Conservation (phyloP, 768 basidiomycete species). For the Podaxis mareebaensis region DNA sequence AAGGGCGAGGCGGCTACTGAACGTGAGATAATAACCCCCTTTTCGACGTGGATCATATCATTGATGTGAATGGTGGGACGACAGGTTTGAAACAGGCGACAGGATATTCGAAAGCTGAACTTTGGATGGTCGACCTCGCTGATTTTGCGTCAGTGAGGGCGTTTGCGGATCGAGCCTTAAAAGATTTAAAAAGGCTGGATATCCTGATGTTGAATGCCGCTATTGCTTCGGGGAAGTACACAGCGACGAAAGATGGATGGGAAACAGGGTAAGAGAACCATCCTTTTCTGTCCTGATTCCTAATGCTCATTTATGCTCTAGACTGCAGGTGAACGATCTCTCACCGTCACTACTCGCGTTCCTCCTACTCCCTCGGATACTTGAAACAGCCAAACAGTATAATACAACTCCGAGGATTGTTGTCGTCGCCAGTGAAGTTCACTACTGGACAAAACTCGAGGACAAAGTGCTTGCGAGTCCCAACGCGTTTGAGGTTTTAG, state of each 20-base stretch:
- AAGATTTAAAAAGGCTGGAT: conserved; percentile 36
- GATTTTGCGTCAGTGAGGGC: conserved; percentile 36
- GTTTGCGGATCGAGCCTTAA: conserved; percentile 34
- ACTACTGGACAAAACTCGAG: conserved; percentile 28
- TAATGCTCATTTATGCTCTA: conserved; percentile 19
- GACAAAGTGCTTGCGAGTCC: conserved; percentile 21
- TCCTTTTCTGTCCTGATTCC: neutral
- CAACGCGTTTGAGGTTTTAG: conserved; percentile 30
- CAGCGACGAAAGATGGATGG: conserved; percentile 41
- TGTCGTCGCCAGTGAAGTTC: conserved; percentile 40
- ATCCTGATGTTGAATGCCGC: conserved; percentile 48
- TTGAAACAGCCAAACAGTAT: conserved; percentile 31
- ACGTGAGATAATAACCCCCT: conserved; percentile 27
- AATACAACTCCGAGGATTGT: conserved; percentile 32
- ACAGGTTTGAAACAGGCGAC: conserved; percentile 29
- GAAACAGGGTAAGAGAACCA: conserved; percentile 36
- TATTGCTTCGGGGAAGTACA: conserved; percentile 16
- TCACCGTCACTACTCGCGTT: conserved; percentile 37
- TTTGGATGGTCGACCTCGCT: conserved; percentile 39
- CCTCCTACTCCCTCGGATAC: conserved; percentile 39
- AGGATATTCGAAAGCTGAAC: conserved; percentile 33
- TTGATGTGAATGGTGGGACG: neutral
- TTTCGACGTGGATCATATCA: neutral
- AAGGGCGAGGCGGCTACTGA: conserved; percentile 35
- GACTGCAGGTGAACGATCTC: conserved; percentile 46